These are phyloP conservation scores for Fusarium drepaniforme DNA, from an alignment of 2,329 filamentous ascomycete species.

Conservation along the genomic window DNA sequence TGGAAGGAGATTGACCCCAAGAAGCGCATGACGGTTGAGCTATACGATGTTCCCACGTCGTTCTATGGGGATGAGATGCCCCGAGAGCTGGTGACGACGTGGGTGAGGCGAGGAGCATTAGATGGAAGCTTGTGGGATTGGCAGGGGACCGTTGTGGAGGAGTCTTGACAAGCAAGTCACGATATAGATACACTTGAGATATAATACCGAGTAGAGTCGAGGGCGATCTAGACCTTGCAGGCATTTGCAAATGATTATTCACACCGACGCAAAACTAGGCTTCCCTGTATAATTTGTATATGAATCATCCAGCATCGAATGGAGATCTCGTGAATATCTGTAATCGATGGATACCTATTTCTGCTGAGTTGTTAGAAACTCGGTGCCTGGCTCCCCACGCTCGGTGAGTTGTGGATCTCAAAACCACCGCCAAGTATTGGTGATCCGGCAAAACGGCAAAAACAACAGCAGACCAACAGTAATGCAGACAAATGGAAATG, in stretches of 20 bases:
- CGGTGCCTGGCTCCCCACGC: neutral
- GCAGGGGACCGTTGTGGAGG: constrained; percentile 39
- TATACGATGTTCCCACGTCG: constrained; percentile 53
- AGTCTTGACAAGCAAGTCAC: neutral
- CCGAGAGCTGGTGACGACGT: constrained; percentile 53
- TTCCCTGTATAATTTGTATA: neutral
- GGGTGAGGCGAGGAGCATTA: constrained; percentile 55
- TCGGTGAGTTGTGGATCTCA: neutral
- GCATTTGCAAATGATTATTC: neutral
- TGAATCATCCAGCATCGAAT: neutral
- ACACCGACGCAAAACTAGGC: neutral
- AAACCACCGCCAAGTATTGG: neutral
- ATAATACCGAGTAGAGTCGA: neutral
- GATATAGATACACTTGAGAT: neutral
- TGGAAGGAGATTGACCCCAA: constrained; percentile 53
- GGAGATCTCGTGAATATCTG: neutral
- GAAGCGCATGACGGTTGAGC: constrained; percentile 53
- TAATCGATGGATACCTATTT: neutral
- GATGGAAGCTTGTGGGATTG: constrained; percentile 56
- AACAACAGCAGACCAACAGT: neutral
- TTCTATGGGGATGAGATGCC: constrained; percentile 55
- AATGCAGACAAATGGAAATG: neutral
- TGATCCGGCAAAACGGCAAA: constrained; percentile 2
- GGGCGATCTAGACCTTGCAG: neutral
- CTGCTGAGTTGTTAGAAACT: neutral